Conservation (phyloP, 192 early-diverging fungal species). For the Coemansia sp. region DNA sequence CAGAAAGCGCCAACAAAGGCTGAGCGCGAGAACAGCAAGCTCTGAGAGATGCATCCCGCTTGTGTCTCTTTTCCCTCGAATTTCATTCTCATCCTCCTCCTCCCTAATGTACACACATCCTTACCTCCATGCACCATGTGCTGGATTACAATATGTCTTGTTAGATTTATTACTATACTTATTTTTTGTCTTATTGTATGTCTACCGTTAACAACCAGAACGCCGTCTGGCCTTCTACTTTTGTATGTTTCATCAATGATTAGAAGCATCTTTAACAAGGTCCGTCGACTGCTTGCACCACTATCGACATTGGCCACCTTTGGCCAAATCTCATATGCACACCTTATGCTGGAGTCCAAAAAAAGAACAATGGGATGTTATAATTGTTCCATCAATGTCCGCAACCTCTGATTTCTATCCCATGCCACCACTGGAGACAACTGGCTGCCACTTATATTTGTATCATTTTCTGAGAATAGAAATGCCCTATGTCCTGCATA, state of each 20-base stretch:
- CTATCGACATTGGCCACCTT: too few species aligned
- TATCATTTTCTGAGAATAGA: background rate
- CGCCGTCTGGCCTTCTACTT: too few species aligned
- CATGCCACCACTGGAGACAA: background rate
- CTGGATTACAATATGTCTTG: background rate
- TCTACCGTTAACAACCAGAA: background rate
- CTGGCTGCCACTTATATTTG: too few species aligned
- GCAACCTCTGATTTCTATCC: background rate
- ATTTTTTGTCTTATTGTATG: slow-evolving; percentile 1
- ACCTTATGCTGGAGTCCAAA: too few species aligned
- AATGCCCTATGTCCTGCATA: background rate
- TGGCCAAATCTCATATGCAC: too few species aligned
- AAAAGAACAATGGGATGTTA: too few species aligned
- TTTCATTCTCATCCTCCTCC: background rate
- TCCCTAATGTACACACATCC: background rate
- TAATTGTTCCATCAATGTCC: too few species aligned
- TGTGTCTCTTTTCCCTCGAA: background rate
- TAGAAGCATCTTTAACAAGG: too few species aligned
- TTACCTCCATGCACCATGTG: background rate
- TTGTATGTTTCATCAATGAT: too few species aligned
- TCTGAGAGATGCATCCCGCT: background rate
- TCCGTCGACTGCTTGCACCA: too few species aligned
- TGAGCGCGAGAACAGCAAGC: background rate
- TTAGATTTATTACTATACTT: background rate
- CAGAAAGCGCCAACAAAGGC: slow-evolving; percentile 2